phyloP scores from a whole-genome alignment of 139 green algal species.

The Chlorella sorokiniana region DNA sequence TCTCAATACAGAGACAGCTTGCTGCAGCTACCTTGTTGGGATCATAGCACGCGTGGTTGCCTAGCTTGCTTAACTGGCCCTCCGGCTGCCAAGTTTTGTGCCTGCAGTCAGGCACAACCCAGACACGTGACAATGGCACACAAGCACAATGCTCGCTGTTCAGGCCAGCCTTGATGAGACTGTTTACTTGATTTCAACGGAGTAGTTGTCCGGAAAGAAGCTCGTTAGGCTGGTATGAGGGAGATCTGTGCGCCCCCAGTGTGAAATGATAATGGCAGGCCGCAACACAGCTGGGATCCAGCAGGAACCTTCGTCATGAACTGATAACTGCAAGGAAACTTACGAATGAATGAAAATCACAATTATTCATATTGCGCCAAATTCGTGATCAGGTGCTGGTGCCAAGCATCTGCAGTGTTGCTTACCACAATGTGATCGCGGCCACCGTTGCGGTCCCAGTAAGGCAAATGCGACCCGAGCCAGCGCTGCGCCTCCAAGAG shows the following conservation, averaged over 20 bases:
- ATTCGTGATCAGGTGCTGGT: too few species aligned
- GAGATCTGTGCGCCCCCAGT: constrained; percentile 50
- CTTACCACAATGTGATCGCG: neutral
- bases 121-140: neutral
- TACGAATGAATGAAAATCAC: neutral
- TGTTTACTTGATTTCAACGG: neutral
- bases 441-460: neutral
- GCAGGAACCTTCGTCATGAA: constrained; percentile 63
- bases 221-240: constrained; percentile 16
- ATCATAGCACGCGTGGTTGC: constrained; percentile 40
- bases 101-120: too few species aligned
- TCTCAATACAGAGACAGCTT: neutral
- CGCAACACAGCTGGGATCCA: constrained; percentile 45
- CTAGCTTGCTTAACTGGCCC: constrained; percentile 28
- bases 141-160: neutral
- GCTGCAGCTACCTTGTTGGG: constrained; percentile 14
- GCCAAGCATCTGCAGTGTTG: neutral
- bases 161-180: neutral
- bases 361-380: neutral
- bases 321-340: constrained; percentile 15
- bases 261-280: constrained; percentile 43
- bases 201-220: constrained; percentile 6
- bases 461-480: neutral
- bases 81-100: constrained; percentile 31
- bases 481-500: neutral